Percentiles rank a stretch among this genome's conserved stretches.
Conservation (phyloP, 495 filamentous ascomycete genomes). For the Hyaloscypha hepaticicola region DNA sequence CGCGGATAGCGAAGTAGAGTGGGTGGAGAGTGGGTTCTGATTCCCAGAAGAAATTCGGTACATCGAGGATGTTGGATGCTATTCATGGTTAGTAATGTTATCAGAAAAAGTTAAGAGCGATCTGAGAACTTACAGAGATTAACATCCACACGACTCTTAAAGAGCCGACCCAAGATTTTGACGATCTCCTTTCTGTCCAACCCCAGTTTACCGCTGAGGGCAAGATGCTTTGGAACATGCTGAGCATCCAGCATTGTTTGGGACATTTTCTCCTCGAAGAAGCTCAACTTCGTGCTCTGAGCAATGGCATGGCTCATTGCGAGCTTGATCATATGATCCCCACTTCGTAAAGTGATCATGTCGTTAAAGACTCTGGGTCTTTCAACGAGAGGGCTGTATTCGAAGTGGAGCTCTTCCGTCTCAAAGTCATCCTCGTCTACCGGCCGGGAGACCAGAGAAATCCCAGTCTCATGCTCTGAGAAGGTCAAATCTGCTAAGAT, state of each 20-base stretch:
- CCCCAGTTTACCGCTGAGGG: conserved; percentile 84
- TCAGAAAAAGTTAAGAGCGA: neutral
- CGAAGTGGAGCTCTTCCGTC: conserved; percentile 98
- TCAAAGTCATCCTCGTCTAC: conserved; percentile 76
- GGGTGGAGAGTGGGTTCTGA: conserved; percentile 92
- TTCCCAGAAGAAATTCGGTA: conserved; percentile 99
- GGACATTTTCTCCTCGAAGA: conserved; percentile 97
- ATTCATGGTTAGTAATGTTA: conserved; percentile 14
- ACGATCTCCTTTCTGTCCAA: conserved; percentile 93
- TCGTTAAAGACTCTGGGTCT: conserved; percentile 94
- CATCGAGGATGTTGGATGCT: conserved; percentile 96
- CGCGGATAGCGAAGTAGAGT: conserved; percentile 89
- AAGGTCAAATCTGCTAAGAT: conserved; percentile 95
- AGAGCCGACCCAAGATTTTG: conserved; percentile 83
- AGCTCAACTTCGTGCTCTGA: conserved; percentile 94
- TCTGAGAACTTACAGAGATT: conserved; percentile 79
- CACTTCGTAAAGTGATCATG: conserved; percentile 90
- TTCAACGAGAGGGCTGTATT: conserved; percentile 82
- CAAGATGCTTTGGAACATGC: conserved; percentile 83
- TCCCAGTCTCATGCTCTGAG: conserved; percentile 53
- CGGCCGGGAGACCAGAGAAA: conserved; percentile 37
- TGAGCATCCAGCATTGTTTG: conserved; percentile 91
- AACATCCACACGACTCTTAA: conserved; percentile 93
- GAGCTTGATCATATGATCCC: conserved; percentile 98
- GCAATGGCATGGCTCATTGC: conserved; percentile 96